A percentile compares a stretch with the other conserved stretches of the same genome.
These are phyloP conservation scores for Hevea brasiliensis DNA, from an alignment of 345 rosid species.

Conservation along the genomic window DNA sequence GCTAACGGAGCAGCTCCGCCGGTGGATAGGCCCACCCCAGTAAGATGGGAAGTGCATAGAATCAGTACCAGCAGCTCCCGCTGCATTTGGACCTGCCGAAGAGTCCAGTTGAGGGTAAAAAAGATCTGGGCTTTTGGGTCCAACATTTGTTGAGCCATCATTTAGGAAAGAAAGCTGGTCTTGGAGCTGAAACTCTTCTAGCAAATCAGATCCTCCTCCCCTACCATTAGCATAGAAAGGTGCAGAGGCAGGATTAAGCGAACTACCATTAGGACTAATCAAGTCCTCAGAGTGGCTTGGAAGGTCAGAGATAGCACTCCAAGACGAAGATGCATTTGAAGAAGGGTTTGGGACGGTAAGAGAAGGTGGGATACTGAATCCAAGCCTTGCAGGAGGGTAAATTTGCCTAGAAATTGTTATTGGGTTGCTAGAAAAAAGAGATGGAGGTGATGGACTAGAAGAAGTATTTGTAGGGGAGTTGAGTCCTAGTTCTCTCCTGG, in stretches of 20 bases:
- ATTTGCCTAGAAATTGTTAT: slow-evolving; percentile 40
- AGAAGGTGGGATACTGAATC: slow-evolving; percentile 42
- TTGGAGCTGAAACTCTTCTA: slow-evolving; percentile 66
- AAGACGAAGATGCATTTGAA: slow-evolving; percentile 28
- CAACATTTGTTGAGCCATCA: slow-evolving; percentile 42
- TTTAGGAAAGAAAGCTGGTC: slow-evolving; percentile 67
- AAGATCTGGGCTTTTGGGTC: slow-evolving; percentile 45
- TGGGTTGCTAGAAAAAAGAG: slow-evolving; percentile 39
- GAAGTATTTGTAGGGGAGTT: slow-evolving; percentile 43
- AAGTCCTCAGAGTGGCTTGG: slow-evolving; percentile 47
- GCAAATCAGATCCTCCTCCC: slow-evolving; percentile 47
- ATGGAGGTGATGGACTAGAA: slow-evolving; percentile 49
- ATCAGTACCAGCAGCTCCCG: slow-evolving; percentile 12
- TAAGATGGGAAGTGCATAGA: slow-evolving; percentile 43
- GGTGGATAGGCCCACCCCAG: slow-evolving; percentile 57
- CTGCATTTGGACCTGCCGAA: slow-evolving; percentile 37
- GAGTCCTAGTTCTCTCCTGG: slow-evolving; percentile 69
- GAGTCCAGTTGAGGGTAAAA: slow-evolving; percentile 41
- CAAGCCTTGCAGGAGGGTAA: slow-evolving; percentile 37
- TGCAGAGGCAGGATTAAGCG: slow-evolving; percentile 63
- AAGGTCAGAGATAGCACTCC: slow-evolving; percentile 49
- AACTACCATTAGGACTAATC: slow-evolving; percentile 40
- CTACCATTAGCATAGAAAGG: slow-evolving; percentile 53
- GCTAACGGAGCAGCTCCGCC: slow-evolving; percentile 70
- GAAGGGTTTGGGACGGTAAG: slow-evolving; percentile 42